Conservation (phyloP, 2,329 filamentous ascomycete genomes). For the Claviceps sp. region DNA sequence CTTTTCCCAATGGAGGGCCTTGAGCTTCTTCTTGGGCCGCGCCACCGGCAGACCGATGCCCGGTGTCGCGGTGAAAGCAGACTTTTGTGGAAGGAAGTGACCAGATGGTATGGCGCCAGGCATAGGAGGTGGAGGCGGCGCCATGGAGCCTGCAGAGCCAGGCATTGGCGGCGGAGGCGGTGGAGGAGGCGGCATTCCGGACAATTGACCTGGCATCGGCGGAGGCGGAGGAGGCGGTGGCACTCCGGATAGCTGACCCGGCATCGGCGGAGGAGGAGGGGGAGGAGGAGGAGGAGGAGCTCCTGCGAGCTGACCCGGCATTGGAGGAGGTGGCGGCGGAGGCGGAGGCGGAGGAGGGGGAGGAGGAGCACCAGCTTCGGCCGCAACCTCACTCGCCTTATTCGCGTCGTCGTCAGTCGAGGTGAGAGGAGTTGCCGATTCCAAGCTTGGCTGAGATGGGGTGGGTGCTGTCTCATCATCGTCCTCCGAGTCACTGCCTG, state of each 20-base stretch:
- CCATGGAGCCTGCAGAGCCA: conserved; percentile 26
- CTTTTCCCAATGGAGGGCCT: conserved; percentile 98
- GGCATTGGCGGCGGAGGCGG: conserved; percentile 25
- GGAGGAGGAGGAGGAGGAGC: conserved; percentile 18
- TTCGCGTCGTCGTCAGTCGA: conserved; percentile 47
- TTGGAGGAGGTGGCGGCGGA: conserved; percentile 22
- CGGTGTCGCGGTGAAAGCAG: conserved; percentile 36
- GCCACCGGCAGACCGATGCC: conserved; percentile 64
- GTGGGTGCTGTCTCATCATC: conserved; percentile 54
- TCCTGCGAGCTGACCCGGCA: conserved; percentile 23
- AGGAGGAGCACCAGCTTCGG: conserved; percentile 23
- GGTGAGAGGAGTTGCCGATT: conserved; percentile 55
- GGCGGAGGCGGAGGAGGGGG: conserved; percentile 16
- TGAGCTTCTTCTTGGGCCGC: conserved; percentile 96
- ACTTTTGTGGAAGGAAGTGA: conserved; percentile 58
- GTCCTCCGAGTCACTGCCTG: conserved; percentile 60
- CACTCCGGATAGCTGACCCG: conserved; percentile 19
- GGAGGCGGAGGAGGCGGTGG: conserved; percentile 15
- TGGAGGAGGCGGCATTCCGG: conserved; percentile 1
- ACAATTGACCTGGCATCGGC: conserved; percentile 30
- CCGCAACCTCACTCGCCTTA: conserved; percentile 41
- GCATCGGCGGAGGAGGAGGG: conserved; percentile 34
- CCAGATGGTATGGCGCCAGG: conserved; percentile 55
- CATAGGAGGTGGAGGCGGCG: conserved; percentile 38
- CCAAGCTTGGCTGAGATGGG: conserved; percentile 61